Percentiles rank a stretch among this genome's conserved stretches.
phyloP scores from a whole-genome alignment of 495 filamentous ascomycete genomes.

The Lophiostoma macrostomum region DNA sequence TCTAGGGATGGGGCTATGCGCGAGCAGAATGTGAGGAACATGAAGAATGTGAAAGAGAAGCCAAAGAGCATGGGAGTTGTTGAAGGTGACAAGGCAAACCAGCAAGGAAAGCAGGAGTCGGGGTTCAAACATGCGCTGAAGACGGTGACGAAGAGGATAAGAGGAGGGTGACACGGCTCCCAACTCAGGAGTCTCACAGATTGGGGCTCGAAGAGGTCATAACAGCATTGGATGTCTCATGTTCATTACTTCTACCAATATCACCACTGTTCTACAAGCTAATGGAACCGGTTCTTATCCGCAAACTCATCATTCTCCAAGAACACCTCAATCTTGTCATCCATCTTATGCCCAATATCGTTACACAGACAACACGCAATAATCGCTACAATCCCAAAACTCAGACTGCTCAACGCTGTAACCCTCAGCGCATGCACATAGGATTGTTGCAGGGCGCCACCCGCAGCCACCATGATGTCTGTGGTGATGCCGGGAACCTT shows the following conservation, averaged over 20 bases:
- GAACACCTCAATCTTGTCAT: slow-evolving; percentile 28
- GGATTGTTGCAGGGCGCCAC: slow-evolving; percentile 13
- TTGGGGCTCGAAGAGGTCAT: no score
- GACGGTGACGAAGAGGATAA: no score
- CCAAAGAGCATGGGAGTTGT: no score
- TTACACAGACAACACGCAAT: slow-evolving; percentile 34
- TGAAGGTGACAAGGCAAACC: no score
- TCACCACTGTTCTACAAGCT: background rate
- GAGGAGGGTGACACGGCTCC: no score
- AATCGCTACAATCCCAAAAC: slow-evolving; percentile 36
- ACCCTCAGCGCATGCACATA: slow-evolving; percentile 20
- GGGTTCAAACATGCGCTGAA: no score
- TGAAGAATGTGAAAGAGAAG: no score
- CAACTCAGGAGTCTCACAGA: no score
- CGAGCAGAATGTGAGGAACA: no score
- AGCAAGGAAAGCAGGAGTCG: no score
- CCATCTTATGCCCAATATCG: slow-evolving; percentile 36
- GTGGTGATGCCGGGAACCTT: slow-evolving; percentile 24
- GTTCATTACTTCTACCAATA: background rate
- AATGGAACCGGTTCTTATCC: slow-evolving; percentile 25
- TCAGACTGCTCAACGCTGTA: slow-evolving; percentile 25
- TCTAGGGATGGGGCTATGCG: no score
- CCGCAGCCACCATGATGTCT: slow-evolving; percentile 18
- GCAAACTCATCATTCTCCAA: slow-evolving; percentile 30
- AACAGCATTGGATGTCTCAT: no score